Conservation (phyloP, 805 yeast genomes). For the Groenewaldozyma tartarivorans region DNA sequence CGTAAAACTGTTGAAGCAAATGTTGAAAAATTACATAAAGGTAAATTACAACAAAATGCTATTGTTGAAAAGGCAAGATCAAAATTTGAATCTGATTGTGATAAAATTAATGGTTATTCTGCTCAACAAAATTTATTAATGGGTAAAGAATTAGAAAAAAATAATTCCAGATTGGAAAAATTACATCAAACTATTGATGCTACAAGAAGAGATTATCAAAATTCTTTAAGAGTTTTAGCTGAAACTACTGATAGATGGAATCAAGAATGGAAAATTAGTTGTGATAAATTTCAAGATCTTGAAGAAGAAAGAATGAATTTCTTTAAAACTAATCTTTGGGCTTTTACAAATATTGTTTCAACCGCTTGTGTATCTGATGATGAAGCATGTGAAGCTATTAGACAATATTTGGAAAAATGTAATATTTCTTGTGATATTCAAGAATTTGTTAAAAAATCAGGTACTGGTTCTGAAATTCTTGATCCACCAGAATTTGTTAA, state of each 20-base stretch:
- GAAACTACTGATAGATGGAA: conserved; percentile 56
- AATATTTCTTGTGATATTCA: conserved; percentile 51
- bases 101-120: conserved; percentile 46
- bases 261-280: conserved; percentile 59
- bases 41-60: conserved; percentile 31
- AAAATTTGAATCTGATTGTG: conserved; percentile 49
- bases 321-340: conserved; percentile 66
- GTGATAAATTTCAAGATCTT: conserved; percentile 52
- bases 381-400: conserved; percentile 60
- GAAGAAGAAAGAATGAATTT: conserved; percentile 68
- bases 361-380: conserved; percentile 72
- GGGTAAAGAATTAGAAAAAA: conserved; percentile 61
- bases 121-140: conserved; percentile 60
- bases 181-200: conserved; percentile 34
- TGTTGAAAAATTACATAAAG: conserved; percentile 43
- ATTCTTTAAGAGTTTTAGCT: conserved; percentile 41
- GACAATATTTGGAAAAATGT: conserved; percentile 59
- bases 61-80: conserved; percentile 29
- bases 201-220: conserved; percentile 48
- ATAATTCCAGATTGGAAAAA: conserved; percentile 46
- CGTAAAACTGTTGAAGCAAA: conserved; percentile 49
- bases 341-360: conserved; percentile 64
- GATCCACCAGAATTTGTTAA: conserved; percentile 58
- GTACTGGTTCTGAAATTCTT: conserved; percentile 56
- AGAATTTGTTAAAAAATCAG: conserved; percentile 42